phyloP scores from a whole-genome alignment of 208 protist species.

The Leishmania gerbilli region DNA sequence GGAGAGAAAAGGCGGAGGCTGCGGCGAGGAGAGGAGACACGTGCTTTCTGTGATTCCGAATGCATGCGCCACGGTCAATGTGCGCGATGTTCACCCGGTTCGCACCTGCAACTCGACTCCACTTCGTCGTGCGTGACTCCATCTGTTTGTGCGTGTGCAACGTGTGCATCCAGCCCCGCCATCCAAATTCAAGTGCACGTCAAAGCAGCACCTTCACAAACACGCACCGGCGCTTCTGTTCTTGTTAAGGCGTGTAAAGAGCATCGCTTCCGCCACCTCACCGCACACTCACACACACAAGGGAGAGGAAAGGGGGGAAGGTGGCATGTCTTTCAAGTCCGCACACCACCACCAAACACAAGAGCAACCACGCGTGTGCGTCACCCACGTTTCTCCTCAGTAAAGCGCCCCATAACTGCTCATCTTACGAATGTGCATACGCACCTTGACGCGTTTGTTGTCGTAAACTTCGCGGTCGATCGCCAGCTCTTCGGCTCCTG shows the following conservation, averaged over 20 bases:
- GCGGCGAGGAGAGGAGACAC: background rate
- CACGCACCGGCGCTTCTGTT: constrained; percentile 1
- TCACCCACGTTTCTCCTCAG: constrained; percentile 20
- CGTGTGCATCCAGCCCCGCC: background rate
- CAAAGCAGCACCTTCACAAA: background rate
- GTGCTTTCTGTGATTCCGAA: background rate
- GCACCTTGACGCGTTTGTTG: constrained; percentile 93
- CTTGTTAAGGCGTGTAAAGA: background rate
- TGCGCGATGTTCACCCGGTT: background rate
- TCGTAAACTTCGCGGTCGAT: constrained; percentile 93
- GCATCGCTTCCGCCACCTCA: background rate
- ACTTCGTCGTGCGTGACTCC: background rate
- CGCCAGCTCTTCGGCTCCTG: constrained; percentile 87
- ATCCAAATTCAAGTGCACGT: background rate
- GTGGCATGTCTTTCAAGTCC: background rate
- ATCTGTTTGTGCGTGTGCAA: background rate
- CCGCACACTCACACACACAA: background rate
- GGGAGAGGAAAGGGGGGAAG: background rate
- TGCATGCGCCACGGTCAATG: background rate
- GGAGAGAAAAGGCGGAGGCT: no score
- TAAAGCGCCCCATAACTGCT: constrained; percentile 74
- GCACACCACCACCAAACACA: background rate
- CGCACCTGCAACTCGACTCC: background rate
- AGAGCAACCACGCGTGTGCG: background rate
- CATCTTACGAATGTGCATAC: constrained; percentile 91